Conservation (phyloP, 257 asterid species). For the Nicotiana undulata region DNA sequence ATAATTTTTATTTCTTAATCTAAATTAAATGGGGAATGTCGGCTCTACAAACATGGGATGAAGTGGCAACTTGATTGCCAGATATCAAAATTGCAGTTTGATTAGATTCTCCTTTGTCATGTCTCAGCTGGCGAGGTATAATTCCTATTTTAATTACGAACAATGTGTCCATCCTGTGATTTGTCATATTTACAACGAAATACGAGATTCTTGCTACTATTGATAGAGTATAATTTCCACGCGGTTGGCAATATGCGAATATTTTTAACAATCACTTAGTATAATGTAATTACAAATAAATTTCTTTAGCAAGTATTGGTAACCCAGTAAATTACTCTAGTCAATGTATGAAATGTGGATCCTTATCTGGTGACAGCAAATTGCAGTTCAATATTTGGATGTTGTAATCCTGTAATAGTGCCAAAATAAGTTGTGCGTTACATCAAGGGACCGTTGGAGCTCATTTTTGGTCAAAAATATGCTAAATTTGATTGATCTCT, state of each 20-base stretch:
- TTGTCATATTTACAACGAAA: neutral
- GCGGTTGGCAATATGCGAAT: neutral
- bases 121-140: neutral
- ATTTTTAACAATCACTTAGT: neutral
- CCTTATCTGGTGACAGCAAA: neutral
- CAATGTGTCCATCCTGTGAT: neutral
- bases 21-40: neutral
- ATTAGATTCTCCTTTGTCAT: neutral
- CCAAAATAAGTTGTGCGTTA: neutral
- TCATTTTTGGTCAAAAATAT: neutral
- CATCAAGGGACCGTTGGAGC: neutral
- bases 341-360: neutral
- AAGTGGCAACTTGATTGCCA: neutral
- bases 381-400: neutral
- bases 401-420: neutral
- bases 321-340: neutral
- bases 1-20: neutral
- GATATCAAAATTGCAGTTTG: neutral
- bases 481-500: neutral
- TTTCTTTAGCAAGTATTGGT: neutral
- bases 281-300: neutral
- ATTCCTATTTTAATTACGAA: neutral
- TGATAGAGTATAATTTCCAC: neutral
- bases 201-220: neutral
- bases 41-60: neutral